Evolutionary conservation across 148 eudicot genomes (phyloP).

Genomic region (Salicornia ramosissima): DNA sequence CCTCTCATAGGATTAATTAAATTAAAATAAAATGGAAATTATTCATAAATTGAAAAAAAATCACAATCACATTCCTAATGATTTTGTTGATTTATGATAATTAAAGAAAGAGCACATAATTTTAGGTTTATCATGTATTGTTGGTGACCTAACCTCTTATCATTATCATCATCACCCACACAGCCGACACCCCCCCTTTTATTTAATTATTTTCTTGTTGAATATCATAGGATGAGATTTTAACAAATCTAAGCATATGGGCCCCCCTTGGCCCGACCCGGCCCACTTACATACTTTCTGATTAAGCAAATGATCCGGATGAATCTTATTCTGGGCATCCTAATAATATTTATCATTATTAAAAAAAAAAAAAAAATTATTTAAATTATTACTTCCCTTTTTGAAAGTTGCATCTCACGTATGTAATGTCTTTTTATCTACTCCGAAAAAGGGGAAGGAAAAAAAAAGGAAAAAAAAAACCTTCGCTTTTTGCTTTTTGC

Average conservation of each 20-base stretch:
- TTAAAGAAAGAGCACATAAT: slow-evolving; percentile 20
- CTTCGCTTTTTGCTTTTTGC: slow-evolving; percentile 9
- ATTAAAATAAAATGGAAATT: not conserved
- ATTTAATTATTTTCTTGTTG: slow-evolving; percentile 29
- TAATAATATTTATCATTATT: not conserved
- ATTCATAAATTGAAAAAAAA: slow-evolving; percentile 7
- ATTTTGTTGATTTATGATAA: slow-evolving; percentile 18
- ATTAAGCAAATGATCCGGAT: slow-evolving; percentile 22
- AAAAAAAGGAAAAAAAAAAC: no score
- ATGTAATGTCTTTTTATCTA: not conserved
- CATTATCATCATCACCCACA: slow-evolving; percentile 21
- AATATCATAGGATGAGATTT: not conserved
- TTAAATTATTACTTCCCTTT: slow-evolving; percentile 6
- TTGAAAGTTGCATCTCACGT: slow-evolving; percentile 16
- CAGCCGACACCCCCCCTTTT: slow-evolving; percentile 27
- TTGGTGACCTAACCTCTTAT: slow-evolving; percentile 33
- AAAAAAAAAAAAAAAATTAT: not conserved
- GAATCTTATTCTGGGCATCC: slow-evolving; percentile 9
- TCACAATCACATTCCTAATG: slow-evolving; percentile 18
- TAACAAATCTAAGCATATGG: slow-evolving; percentile 8
- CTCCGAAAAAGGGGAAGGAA: no score
- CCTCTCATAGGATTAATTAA: not conserved
- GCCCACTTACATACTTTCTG: slow-evolving; percentile 22
- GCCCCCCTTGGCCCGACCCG: not conserved
- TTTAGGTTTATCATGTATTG: slow-evolving; percentile 32